Conservation (phyloP, 1,139 yeast species). For the Kodamaea fungicola region DNA sequence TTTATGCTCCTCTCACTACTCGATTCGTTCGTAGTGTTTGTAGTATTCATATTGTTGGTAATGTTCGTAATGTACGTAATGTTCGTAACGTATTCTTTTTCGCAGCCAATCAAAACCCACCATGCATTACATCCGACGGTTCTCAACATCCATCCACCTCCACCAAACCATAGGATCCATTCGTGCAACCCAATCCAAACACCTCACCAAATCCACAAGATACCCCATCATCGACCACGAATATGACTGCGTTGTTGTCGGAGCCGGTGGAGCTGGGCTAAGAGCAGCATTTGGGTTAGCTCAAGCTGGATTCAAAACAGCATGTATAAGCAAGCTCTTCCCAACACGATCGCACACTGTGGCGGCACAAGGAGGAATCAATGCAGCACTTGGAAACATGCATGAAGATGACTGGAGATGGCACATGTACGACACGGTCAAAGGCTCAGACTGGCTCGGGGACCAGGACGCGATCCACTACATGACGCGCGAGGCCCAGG, state of each 20-base stretch:
- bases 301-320: slow-evolving; percentile 93
- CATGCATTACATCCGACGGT: neutral
- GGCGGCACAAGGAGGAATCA: slow-evolving; percentile 99
- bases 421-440: slow-evolving; percentile 99
- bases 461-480: slow-evolving; percentile 98
- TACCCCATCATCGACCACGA: slow-evolving; percentile 93
- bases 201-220: slow-evolving; percentile 34
- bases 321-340: slow-evolving; percentile 91
- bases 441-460: slow-evolving; percentile 98
- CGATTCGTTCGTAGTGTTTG: too few relatives aligned
- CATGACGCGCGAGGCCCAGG: slow-evolving; percentile 97
- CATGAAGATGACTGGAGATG: slow-evolving; percentile 97
- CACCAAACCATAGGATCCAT: slow-evolving; percentile 9
- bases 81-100: too few relatives aligned
- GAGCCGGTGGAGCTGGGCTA: slow-evolving; percentile 98
- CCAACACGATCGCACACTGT: slow-evolving; percentile 98
- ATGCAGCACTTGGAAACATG: slow-evolving; percentile 96
- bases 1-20: too few relatives aligned
- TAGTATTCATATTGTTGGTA: too few relatives aligned
- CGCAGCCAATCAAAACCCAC: too few relatives aligned
- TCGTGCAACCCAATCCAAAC: slow-evolving; percentile 1
- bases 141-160: neutral
- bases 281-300: slow-evolving; percentile 97
- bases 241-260: slow-evolving; percentile 93
- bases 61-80: too few relatives aligned